Evolutionary conservation across 1,284 basidiomycete genomes (phyloP), one percentile per base, ranked within the genome.

Genomic region (Ustilago loliicola): DNA sequence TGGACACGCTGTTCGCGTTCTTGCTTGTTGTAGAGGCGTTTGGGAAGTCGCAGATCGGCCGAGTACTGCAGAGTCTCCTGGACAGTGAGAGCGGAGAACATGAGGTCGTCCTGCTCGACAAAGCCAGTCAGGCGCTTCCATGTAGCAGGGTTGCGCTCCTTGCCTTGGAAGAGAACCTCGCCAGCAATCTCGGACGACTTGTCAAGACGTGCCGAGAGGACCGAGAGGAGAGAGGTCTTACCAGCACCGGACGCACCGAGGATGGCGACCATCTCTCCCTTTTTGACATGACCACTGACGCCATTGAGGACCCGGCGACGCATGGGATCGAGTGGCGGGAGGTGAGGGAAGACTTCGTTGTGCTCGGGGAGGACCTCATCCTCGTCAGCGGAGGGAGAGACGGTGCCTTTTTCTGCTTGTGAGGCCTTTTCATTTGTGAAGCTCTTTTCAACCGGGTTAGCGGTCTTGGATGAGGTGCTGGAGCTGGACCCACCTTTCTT

Each of bases 41-140:
- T 71, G 30, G 81, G 72, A 10, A 75, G 59, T 7, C 73, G 64
- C 0, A 82, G 67, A 51, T 81, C 67, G 62, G 77, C 79, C 27
- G 81, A 79, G 60, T 80, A 80, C 25, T 67, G 63, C 3, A 82
- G 66, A 11, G 79, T 72, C 52, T 82, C 81, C 15, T 76, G 72
- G 25, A 81, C 80, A 17, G 81, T 82, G 54, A 75, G 66, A 1
- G 70, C 63, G 19, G 68, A 64, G 11, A 80, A 80, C 55, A 82
- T 74, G 57, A 72, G 66, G 56, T 82, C 81, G 38, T 81, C 79
- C 54, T 82, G 81, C 34, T 81, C 80, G 64, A 82, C 81, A 47
- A 80, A 77, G 36, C 74, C 80, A 29, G 80, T 69, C 29, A 72
- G 57, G 21, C 80, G 67, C 59, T 81, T 81, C 80, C 80, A 81